Conservation (phyloP, 768 basidiomycete species). For the Auricularia cornea region DNA sequence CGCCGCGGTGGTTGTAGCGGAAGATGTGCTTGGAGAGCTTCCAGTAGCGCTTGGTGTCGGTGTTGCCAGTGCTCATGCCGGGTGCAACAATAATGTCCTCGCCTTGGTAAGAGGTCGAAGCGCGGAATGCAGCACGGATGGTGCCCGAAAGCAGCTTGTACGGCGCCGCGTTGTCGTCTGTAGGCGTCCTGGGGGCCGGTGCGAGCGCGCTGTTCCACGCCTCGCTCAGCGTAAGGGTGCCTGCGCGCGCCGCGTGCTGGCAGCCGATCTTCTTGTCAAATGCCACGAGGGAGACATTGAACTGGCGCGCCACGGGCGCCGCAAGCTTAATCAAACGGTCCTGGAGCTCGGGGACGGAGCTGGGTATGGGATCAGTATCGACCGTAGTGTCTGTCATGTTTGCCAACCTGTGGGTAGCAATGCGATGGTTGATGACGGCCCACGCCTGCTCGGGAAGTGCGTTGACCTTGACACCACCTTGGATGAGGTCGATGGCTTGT, state of each 20-base stretch:
- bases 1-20: slow-evolving; percentile 44
- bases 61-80: slow-evolving; percentile 29
- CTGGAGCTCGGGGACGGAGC: slow-evolving; percentile 36
- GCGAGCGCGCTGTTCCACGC: slow-evolving; percentile 45
- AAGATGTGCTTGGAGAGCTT: slow-evolving; percentile 51
- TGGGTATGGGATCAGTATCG: slow-evolving; percentile 2
- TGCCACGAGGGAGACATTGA: slow-evolving; percentile 51
- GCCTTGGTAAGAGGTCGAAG: background rate
- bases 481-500: slow-evolving; percentile 63
- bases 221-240: slow-evolving; percentile 42
- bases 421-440: slow-evolving; percentile 66
- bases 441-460: slow-evolving; percentile 69
- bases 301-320: slow-evolving; percentile 36
- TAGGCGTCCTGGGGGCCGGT: slow-evolving; percentile 59
- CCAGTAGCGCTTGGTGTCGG: slow-evolving; percentile 53
- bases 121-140: slow-evolving; percentile 40
- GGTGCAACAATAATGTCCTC: slow-evolving; percentile 26
- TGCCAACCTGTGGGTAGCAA: slow-evolving; percentile 47
- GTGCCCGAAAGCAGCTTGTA: slow-evolving; percentile 52
- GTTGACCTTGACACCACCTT: slow-evolving; percentile 62
- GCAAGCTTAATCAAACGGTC: slow-evolving; percentile 37
- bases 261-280: slow-evolving; percentile 39
- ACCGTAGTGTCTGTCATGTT: background rate
- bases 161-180: slow-evolving; percentile 27
- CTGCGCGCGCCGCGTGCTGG: slow-evolving; percentile 27